Percentiles rank a stretch among this genome's conserved stretches.
These are phyloP conservation scores for Scheffersomyces spartinae DNA, from an alignment of 805 yeast species.

Conservation along the genomic window DNA sequence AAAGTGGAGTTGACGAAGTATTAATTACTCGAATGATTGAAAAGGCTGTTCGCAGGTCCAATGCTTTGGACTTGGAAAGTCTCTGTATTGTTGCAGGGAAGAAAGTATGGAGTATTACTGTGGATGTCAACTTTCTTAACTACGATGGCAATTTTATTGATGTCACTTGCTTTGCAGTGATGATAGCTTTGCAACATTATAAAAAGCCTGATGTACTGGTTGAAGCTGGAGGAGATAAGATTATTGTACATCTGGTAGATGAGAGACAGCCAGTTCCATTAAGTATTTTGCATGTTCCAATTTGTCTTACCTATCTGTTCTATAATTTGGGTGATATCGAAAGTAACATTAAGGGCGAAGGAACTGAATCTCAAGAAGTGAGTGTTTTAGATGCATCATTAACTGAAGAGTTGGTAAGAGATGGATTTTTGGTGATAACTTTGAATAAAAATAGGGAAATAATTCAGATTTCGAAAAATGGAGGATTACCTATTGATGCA, in stretches of 20 bases:
- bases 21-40: conserved; percentile 75
- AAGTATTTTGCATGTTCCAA: conserved; percentile 78
- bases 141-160: conserved; percentile 92
- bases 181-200: conserved; percentile 75
- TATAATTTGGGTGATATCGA: conserved; percentile 57
- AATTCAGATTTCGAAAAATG: conserved; percentile 83
- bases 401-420: conserved; percentile 65
- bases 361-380: conserved; percentile 42
- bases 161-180: conserved; percentile 81
- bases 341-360: conserved; percentile 59
- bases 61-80: conserved; percentile 83
- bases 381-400: conserved; percentile 65
- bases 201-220: conserved; percentile 76
- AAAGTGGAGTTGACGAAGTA: conserved; percentile 69
- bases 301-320: conserved; percentile 83
- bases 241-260: conserved; percentile 56
- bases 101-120: conserved; percentile 84
- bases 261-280: conserved; percentile 84
- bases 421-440: conserved; percentile 76
- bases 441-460: conserved; percentile 83
- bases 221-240: conserved; percentile 37
- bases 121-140: conserved; percentile 79
- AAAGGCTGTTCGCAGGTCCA: conserved; percentile 82
- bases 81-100: conserved; percentile 85
- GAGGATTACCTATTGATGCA: conserved; percentile 80